phyloP scores from a whole-genome alignment of 2,329 filamentous ascomycete genomes.

The Claviceps capensis region DNA sequence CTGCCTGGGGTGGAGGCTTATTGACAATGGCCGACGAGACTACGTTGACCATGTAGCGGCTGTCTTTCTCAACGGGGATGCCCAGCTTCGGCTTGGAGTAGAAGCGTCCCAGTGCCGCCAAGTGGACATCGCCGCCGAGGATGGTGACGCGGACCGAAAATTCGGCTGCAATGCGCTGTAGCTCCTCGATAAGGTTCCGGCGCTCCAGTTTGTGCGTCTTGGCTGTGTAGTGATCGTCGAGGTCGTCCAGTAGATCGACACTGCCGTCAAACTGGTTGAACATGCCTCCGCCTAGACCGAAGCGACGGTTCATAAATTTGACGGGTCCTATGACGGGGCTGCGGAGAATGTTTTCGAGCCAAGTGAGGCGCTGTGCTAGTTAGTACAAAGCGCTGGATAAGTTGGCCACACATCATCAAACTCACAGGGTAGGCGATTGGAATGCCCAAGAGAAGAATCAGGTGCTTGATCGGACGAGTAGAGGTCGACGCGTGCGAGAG shows the following conservation, averaged over 20 bases:
- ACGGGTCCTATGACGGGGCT: constrained; percentile 81
- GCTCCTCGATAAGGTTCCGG: constrained; percentile 58
- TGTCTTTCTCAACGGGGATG: constrained; percentile 67
- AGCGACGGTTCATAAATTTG: constrained; percentile 79
- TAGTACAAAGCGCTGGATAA: not conserved
- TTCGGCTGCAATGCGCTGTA: constrained; percentile 73
- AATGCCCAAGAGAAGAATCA: constrained; percentile 78
- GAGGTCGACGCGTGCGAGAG: constrained; percentile 51
- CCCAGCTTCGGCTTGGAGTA: constrained; percentile 76
- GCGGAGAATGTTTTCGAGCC: constrained; percentile 83
- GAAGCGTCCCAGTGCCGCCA: constrained; percentile 85
- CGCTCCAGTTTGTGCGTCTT: constrained; percentile 85
- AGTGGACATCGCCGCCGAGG: constrained; percentile 83
- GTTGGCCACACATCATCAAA: constrained; percentile 16
- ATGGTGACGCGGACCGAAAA: constrained; percentile 87
- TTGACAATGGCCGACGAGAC: constrained; percentile 94
- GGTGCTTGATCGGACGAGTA: constrained; percentile 70
- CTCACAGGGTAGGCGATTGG: constrained; percentile 67
- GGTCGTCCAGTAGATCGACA: constrained; percentile 80
- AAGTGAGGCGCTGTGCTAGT: constrained; percentile 59
- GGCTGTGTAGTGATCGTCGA: constrained; percentile 94
- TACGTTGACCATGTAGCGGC: constrained; percentile 90
- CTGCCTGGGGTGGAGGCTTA: constrained; percentile 73
- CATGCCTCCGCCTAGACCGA: constrained; percentile 69
- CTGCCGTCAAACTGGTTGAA: constrained; percentile 94